Conservation (phyloP, 2,329 filamentous ascomycete genomes). For the Ophiostoma pallidulum region DNA sequence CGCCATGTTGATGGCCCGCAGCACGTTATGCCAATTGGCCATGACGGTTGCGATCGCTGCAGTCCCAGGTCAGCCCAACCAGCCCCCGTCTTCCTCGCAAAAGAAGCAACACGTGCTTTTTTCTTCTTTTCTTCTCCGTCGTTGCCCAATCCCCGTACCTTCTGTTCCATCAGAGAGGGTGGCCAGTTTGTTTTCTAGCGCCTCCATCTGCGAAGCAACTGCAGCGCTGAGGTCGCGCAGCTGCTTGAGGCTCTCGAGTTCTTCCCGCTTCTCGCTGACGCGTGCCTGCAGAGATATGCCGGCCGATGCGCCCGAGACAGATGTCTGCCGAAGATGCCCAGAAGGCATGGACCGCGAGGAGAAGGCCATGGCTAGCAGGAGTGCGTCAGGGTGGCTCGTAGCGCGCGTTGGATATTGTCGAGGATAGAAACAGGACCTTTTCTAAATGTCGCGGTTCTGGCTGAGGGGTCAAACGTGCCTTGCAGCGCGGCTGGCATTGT, state of each 20-base stretch:
- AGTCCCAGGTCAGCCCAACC: conserved; percentile 12
- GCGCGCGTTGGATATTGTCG: background rate
- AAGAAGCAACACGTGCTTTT: too few relatives aligned
- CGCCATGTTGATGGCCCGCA: conserved; percentile 78
- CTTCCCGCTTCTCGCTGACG: conserved; percentile 77
- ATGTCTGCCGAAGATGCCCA: conserved; percentile 58
- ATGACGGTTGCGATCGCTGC: conserved; percentile 74
- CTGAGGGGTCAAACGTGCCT: too few relatives aligned
- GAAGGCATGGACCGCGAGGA: conserved; percentile 37
- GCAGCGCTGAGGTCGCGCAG: conserved; percentile 70
- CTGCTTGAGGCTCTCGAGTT: conserved; percentile 70
- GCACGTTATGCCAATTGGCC: conserved; percentile 80
- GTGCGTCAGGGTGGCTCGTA: background rate
- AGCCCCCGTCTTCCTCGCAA: background rate
- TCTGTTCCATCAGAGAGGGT: conserved; percentile 76
- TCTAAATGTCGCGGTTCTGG: background rate
- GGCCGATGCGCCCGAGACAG: conserved; percentile 31
- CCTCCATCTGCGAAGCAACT: conserved; percentile 73
- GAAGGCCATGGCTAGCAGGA: conserved; percentile 13
- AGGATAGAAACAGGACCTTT: background rate
- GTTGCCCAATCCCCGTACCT: conserved; percentile 37
- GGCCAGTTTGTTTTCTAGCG: conserved; percentile 64
- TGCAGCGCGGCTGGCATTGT: too few relatives aligned
- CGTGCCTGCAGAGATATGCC: conserved; percentile 66
- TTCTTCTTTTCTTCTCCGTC: too few relatives aligned